These are phyloP conservation scores for Teunomyces pallodes DNA, from an alignment of 805 yeast species.

Conservation along the genomic window DNA sequence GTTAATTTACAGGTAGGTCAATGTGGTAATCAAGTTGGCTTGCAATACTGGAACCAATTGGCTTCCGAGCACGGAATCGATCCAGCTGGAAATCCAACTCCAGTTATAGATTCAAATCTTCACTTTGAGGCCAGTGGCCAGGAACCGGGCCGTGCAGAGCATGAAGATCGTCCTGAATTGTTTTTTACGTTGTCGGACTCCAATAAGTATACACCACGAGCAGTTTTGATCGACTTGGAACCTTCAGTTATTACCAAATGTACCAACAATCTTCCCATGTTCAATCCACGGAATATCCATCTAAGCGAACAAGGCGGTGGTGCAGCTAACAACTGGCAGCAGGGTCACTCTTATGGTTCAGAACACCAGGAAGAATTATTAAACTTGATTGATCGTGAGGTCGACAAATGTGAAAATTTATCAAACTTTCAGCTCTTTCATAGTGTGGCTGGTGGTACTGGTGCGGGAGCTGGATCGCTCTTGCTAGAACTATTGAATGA, in stretches of 20 bases:
- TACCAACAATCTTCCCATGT: conserved; percentile 52
- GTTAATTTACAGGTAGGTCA: conserved; percentile 80
- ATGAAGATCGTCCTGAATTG: conserved; percentile 76
- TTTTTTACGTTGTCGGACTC: conserved; percentile 78
- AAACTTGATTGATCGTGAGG: conserved; percentile 83
- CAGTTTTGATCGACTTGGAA: conserved; percentile 82
- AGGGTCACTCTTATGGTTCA: conserved; percentile 78
- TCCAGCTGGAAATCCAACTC: conserved; percentile 56
- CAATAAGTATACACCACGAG: conserved; percentile 82
- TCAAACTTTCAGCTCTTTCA: conserved; percentile 91
- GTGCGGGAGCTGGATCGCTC: conserved; percentile 90
- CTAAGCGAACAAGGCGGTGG: conserved; percentile 81
- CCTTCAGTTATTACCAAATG: conserved; percentile 81
- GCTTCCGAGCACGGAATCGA: conserved; percentile 82
- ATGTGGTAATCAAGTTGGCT: conserved; percentile 96
- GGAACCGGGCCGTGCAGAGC: conserved; percentile 9
- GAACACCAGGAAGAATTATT: conserved; percentile 67
- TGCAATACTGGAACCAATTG: conserved; percentile 87
- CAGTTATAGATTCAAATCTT: conserved; percentile 23
- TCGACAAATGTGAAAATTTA: conserved; percentile 84
- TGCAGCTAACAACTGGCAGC: conserved; percentile 96
- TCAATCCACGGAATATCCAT: conserved; percentile 81
- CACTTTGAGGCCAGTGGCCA: conserved; percentile 8
- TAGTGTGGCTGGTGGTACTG: conserved; percentile 98
- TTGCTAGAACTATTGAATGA: conserved; percentile 77